Evolutionary conservation across 208 protist genomes (phyloP), one percentile per base, ranked within the genome.

Genomic region (Wallacemonas sp.): DNA sequence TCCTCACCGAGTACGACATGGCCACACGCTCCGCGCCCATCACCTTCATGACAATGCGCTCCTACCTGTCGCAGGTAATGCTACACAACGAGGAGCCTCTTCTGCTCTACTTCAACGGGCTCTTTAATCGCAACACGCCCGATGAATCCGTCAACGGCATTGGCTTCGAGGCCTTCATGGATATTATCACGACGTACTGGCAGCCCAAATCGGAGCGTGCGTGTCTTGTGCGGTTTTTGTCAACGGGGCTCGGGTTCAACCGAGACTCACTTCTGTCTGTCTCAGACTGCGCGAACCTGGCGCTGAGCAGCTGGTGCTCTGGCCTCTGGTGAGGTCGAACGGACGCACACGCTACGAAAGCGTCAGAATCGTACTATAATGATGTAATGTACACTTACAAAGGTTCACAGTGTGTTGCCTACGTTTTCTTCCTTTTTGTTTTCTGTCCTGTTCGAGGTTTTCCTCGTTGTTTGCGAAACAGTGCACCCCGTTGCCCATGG

Each of bases 31-130:
- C 79, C 2, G 81, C 85, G 1, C 78, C 86, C 19, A 68, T 96
- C 23, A 94, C 88, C 11, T 84, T 93, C 33, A 64, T 70, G 14
- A 80, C 81, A 21, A 74, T 96, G 64, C 91, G 91, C 23, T 36
- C 76, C 34, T 96, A 91, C 61, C 56, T 96, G 6, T 79, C 87
- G 23, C 76, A 77, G 3, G 55, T 73, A 2, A 92, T 93, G 74
- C 61, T 88, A n/a, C 91, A 94, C 65, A 76, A 81, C 52, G 91
- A 96, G 65, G 88, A 96, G 64, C 76, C 81, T 12, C 61, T 96
- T 30, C 54, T 92, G 32, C 61, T 94, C 19, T 88, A 87, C 66
- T 85, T 93, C 27, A 83, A 94, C 55, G 79, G 87, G 4, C 56
- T 91, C 2, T 88, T 96, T 27, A 80, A 75, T 61, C 79, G 76